Evolutionary conservation across 805 yeast genomes (phyloP).

Genomic region (Nakazawaea anatomiae): DNA sequence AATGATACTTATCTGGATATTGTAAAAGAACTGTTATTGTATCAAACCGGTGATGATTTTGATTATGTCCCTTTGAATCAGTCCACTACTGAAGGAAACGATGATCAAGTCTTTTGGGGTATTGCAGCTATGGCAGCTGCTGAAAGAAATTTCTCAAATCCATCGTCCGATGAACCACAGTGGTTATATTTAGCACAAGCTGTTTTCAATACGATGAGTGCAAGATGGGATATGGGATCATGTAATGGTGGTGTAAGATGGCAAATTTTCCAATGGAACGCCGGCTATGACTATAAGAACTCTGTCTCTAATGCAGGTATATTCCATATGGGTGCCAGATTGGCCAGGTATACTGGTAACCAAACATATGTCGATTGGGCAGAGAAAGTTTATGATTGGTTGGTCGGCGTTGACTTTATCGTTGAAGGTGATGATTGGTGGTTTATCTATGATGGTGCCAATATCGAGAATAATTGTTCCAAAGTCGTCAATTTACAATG

Average conservation of each 20-base stretch:
- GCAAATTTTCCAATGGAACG: conserved; percentile 88
- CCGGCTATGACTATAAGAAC: conserved; percentile 84
- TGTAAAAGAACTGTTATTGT: conserved; percentile 54
- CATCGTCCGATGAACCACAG: conserved; percentile 48
- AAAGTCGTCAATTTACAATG: conserved; percentile 50
- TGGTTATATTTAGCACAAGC: conserved; percentile 84
- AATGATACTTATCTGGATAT: conserved; percentile 56
- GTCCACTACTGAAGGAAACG: conserved; percentile 82
- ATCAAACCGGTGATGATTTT: conserved; percentile 58
- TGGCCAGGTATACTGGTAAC: conserved; percentile 74
- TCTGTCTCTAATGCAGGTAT: conserved; percentile 82
- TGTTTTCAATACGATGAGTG: conserved; percentile 76
- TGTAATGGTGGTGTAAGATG: conserved; percentile 83
- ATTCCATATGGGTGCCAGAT: conserved; percentile 75
- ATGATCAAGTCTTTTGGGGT: conserved; percentile 94
- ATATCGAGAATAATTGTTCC: conserved; percentile 41
- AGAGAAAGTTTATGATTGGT: conserved; percentile 73
- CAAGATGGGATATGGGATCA: conserved; percentile 63
- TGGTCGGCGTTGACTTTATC: conserved; percentile 41
- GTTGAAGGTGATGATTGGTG: conserved; percentile 18
- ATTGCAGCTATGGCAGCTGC: conserved; percentile 79
- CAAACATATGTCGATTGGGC: conserved; percentile 70
- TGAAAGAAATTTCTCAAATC: conserved; percentile 76
- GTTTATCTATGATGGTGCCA: conserved; percentile 69
- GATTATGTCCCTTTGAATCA: conserved; percentile 80